phyloP scores from a whole-genome alignment of 805 yeast genomes.

The Blastobotrys peoriensis region DNA sequence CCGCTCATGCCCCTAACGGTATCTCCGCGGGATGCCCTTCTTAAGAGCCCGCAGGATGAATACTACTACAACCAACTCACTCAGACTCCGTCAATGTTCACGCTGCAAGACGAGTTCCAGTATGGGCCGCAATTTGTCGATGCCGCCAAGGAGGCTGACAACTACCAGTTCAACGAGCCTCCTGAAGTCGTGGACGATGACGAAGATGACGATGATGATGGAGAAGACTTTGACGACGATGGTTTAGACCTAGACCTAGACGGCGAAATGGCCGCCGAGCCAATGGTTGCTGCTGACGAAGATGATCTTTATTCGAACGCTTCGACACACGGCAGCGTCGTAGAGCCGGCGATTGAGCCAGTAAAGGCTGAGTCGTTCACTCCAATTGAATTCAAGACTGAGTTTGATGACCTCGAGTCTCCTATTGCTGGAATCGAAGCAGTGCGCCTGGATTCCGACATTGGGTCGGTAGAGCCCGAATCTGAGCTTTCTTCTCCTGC shows the following conservation, averaged over 20 bases:
- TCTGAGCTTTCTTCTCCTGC: too few relatives aligned
- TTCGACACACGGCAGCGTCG: too few relatives aligned
- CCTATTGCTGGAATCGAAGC: too few relatives aligned
- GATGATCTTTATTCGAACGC: conserved; percentile 8
- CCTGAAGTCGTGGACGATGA: conserved; percentile 14
- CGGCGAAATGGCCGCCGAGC: neutral
- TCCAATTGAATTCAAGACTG: too few relatives aligned
- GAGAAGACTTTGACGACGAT: conserved; percentile 13
- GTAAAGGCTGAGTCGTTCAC: too few relatives aligned
- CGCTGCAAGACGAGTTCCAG: conserved; percentile 2
- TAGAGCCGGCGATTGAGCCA: too few relatives aligned
- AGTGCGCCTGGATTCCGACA: too few relatives aligned
- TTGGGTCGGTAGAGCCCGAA: too few relatives aligned
- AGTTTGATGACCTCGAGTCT: too few relatives aligned
- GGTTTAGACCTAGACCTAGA: conserved; percentile 6
- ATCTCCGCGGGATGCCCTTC: conserved; percentile 8
- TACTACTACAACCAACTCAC: conserved; percentile 4
- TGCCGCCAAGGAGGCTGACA: conserved; percentile 7
- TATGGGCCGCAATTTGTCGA: conserved; percentile 9
- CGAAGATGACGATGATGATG: conserved; percentile 20
- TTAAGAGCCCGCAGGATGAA: conserved; percentile 11
- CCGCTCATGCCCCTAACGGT: conserved; percentile 3
- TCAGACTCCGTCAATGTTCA: conserved; percentile 8
- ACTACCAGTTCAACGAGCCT: conserved; percentile 4
- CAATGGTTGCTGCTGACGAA: conserved; percentile 5